A percentile compares a stretch with the other conserved stretches of the same genome.
These are phyloP conservation scores for Dictyostelium purpureum DNA, from an alignment of 78 protist species.

Conservation along the genomic window DNA sequence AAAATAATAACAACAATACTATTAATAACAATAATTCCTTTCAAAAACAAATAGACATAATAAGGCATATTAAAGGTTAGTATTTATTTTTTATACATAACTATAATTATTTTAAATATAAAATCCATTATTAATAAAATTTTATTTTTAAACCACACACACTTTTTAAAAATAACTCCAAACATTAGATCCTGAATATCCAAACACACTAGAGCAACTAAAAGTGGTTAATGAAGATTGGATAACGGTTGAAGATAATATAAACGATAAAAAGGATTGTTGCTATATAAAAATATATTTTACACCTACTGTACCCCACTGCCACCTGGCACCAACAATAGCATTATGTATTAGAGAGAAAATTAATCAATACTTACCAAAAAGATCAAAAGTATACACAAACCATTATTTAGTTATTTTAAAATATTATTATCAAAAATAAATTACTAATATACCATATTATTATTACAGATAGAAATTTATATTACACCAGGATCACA, in stretches of 20 bases:
- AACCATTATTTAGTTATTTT: too few relatives aligned
- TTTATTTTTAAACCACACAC: too few relatives aligned
- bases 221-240: constrained; percentile 65
- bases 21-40: background rate
- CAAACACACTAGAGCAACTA: constrained; percentile 77
- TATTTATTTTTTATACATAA: too few relatives aligned
- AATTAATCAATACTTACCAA: constrained; percentile 38
- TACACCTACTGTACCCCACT: constrained; percentile 79
- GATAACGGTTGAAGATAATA: constrained; percentile 29
- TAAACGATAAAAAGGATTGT: background rate
- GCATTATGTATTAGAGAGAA: constrained; percentile 73
- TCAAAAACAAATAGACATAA: background rate
- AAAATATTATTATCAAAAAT: too few relatives aligned
- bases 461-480: too few relatives aligned
- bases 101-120: too few relatives aligned
- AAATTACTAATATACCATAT: too few relatives aligned
- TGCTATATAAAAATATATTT: constrained; percentile 26
- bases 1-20: background rate
- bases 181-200: constrained; percentile 80
- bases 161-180: too few relatives aligned
- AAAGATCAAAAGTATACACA: constrained; percentile 62
- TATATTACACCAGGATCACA: constrained; percentile 72
- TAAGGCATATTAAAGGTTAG: constrained; percentile 9
- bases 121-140: too few relatives aligned
- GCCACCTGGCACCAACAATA: constrained; percentile 78